A percentile compares a stretch with the other conserved stretches of the same genome.
Evolutionary conservation across 2,329 filamentous ascomycete species (phyloP).

Genomic region (Remersonia thermophila): DNA sequence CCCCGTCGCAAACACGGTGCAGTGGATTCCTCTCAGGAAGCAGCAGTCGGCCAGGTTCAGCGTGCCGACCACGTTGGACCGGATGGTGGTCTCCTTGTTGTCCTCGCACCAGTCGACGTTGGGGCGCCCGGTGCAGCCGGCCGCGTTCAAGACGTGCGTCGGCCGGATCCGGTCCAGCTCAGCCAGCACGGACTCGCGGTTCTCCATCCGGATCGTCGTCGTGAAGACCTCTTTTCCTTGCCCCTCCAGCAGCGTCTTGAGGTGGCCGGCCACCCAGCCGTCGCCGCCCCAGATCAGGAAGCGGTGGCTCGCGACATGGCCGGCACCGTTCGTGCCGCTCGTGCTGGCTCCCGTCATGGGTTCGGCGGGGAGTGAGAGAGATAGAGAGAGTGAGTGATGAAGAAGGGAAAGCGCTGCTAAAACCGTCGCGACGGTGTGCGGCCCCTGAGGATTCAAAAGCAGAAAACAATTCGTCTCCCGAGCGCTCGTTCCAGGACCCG

Average conservation of each 20-base stretch:
- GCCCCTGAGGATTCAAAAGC: too few relatives aligned
- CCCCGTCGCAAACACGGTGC: slow-evolving; percentile 54
- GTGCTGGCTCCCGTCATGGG: slow-evolving; percentile 22
- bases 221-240: slow-evolving; percentile 49
- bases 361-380: background rate
- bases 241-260: slow-evolving; percentile 43
- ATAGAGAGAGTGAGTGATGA: background rate
- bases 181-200: slow-evolving; percentile 42
- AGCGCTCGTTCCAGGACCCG: too few relatives aligned
- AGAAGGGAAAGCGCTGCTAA: too few relatives aligned
- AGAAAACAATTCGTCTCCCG: too few relatives aligned
- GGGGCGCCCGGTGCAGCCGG: slow-evolving; percentile 52
- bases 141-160: slow-evolving; percentile 54
- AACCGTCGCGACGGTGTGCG: too few relatives aligned
- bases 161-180: slow-evolving; percentile 48
- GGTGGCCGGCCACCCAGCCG: slow-evolving; percentile 51
- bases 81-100: slow-evolving; percentile 53
- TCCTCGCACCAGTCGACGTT: slow-evolving; percentile 64
- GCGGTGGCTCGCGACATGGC: slow-evolving; percentile 20
- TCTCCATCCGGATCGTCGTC: slow-evolving; percentile 54
- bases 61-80: slow-evolving; percentile 54
- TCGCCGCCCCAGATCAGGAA: slow-evolving; percentile 54
- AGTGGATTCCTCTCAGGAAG: slow-evolving; percentile 44
- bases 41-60: slow-evolving; percentile 52
- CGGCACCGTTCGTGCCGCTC: slow-evolving; percentile 11